Evolutionary conservation across 2,329 filamentous ascomycete genomes (phyloP), one percentile per base, ranked within the genome.

Genomic region (Sphaerulina vaccinii): DNA sequence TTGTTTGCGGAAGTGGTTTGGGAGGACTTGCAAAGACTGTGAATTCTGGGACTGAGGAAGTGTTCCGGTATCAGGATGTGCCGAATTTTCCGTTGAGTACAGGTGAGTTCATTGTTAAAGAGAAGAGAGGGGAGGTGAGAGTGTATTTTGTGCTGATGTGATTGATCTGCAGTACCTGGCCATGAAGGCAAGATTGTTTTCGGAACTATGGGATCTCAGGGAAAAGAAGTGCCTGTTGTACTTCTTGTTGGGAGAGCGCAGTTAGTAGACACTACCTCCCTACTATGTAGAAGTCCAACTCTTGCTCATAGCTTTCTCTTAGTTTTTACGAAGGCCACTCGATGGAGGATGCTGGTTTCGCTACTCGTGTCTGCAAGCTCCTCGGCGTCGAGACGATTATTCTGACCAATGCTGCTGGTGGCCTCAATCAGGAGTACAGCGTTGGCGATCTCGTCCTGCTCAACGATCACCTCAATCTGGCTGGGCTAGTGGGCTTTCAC

Each of bases 241-340:
- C 73, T 86, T 60, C 79, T 86, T 69, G 81, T 85, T 55, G 83
- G 83, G 57, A 75, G 83, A 64, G 79, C 79, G 60, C 83, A 86
- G 82, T 85, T 56, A 75, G 80, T 75, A 51, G 57, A 15, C 1
- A 13, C 18, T 55, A 47, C 57, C 55, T 22, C 37, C 32, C 37
- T 19, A 16, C 16, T 22, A 38, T n/a, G 19, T n/a, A n/a, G n/a
- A n/a, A 24, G 32, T 32, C 5, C 27, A 38, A 44, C 29, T 47
- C 33, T 53, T 35, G 47, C 49, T 60, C 36, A 56, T 59, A 42
- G 23, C 42, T 47, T 53, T 60, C 35, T 54, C 35, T 54, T 54
- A 85, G 83, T 68, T 86, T 83, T 70, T 87, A 86, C 64, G 84
- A 87, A 69, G 84, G 84, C 27, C 79, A 86, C 63, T 76, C 77